A percentile compares a stretch with the other conserved stretches of the same genome.
Evolutionary conservation across 805 yeast genomes (phyloP).

Genomic region (Cyberlindnera mississippiensis): DNA sequence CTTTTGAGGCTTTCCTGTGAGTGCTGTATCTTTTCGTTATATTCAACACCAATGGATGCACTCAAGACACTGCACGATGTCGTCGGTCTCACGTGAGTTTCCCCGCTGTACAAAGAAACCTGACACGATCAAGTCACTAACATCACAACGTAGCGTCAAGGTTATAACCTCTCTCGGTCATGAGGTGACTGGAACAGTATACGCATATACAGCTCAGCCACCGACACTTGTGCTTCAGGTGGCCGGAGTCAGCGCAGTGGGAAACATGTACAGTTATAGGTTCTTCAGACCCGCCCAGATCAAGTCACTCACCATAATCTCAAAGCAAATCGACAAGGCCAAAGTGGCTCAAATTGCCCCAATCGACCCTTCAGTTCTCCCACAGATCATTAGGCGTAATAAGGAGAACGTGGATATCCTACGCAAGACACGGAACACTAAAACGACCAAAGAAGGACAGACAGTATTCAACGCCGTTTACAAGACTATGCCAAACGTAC

Average conservation of each 20-base stretch:
- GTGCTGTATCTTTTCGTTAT: background rate
- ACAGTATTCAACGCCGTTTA: conserved; percentile 39
- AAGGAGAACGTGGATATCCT: conserved; percentile 22
- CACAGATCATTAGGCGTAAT: conserved; percentile 18
- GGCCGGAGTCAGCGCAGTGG: conserved; percentile 6
- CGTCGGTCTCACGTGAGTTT: conserved; percentile 13
- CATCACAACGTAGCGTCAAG: conserved; percentile 41
- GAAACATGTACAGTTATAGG: conserved; percentile 34
- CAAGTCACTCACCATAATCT: conserved; percentile 45
- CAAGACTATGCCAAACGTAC: conserved; percentile 41
- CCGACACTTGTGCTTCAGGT: conserved; percentile 32
- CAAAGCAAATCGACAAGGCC: conserved; percentile 31
- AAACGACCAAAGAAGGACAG: conserved; percentile 41
- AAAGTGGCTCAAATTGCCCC: conserved; percentile 18
- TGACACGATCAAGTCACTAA: background rate
- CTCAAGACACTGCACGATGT: conserved; percentile 8
- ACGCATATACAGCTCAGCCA: conserved; percentile 50
- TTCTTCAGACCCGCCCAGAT: conserved; percentile 56
- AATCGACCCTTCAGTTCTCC: conserved; percentile 14
- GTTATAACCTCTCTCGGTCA: conserved; percentile 58
- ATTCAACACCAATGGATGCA: conserved; percentile 3
- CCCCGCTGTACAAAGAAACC: background rate
- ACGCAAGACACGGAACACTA: conserved; percentile 31
- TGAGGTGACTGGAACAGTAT: conserved; percentile 56
- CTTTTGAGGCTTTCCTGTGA: background rate